Evolutionary conservation across 441 rosid genomes (phyloP).

Genomic region (Erodium moschatum): DNA sequence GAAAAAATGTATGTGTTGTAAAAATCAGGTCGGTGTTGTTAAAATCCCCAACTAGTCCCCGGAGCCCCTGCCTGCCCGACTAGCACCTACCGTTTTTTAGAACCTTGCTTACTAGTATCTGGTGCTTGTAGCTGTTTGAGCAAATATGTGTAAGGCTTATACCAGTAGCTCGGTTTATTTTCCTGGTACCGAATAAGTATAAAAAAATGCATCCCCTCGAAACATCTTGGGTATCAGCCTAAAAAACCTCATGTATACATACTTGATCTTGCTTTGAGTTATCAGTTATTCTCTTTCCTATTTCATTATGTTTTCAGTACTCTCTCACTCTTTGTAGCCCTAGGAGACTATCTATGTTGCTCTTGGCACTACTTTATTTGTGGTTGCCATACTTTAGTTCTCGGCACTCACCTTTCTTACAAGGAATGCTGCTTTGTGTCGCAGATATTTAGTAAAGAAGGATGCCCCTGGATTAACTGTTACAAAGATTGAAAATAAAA

Average conservation of each 20-base stretch:
- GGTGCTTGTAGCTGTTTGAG: slow-evolving; percentile 6
- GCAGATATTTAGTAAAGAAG: slow-evolving; percentile 74
- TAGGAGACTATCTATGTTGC: not conserved
- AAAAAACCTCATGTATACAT: not conserved
- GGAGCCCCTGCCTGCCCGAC: too few species aligned
- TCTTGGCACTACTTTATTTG: not conserved
- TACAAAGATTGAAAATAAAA: slow-evolving; percentile 82
- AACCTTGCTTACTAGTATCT: not conserved
- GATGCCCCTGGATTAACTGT: slow-evolving; percentile 74
- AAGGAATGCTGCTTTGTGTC: slow-evolving; percentile 17
- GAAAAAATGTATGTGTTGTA: too few species aligned
- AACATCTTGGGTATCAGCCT: not conserved
- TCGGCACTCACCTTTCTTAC: not conserved
- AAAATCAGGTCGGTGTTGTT: too few species aligned
- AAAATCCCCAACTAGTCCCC: too few species aligned
- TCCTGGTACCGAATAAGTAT: not conserved
- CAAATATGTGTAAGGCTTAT: not conserved
- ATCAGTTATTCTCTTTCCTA: not conserved
- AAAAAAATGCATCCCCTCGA: not conserved
- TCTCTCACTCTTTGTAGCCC: not conserved
- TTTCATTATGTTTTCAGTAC: not conserved
- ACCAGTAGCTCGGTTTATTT: not conserved
- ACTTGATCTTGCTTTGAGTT: not conserved
- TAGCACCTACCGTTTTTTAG: too few species aligned
- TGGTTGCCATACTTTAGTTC: not conserved